Evolutionary conservation across 2,329 filamentous ascomycete species (phyloP), one percentile per base, ranked within the genome.

Genomic region (Gaeumannomyces sp.): DNA sequence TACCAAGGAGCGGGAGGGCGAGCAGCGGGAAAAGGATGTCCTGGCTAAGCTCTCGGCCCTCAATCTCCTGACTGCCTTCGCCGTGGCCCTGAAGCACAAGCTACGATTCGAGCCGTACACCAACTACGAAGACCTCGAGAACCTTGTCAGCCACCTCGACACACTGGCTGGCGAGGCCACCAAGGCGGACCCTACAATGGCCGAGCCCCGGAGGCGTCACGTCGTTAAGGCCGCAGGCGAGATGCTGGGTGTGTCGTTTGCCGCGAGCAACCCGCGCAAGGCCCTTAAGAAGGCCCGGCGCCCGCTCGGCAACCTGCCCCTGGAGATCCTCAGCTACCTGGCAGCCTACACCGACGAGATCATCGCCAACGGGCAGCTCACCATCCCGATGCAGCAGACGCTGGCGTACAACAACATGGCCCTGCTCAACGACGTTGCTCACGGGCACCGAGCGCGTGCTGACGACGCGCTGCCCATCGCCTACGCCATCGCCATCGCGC

Each of bases 401-500:
- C 76, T 83, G 68, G 78, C 80, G 5, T 76, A 73, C 69, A 76
- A 76, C 71, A 76, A 76, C 67, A 75, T 92, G 13, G 78, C 81
- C 50, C 74, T 79, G 4, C 76, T 92, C 62, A 88, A 87, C 70
- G 89, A 92, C 67, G 82, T 87, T n/a, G 60, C 78, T 90, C 60
- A 83, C 83, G 22, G 86, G 87, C 60, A 85, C 85, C 59, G 89
- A 92, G 72, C 85, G 89, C 64, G 86, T 92, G n/a, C 83, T 92
- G 58, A 87, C 86, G 70, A 92, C 89, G 1, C 70, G 4, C 80
- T 92, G 0, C 89, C 89, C 0, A 81, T 89, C 65, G 89, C 89
- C 53, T 92, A 92, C 78, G 85, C 83, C 68, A 92, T 93, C 71
- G 85, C 89, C 68, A 91, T 92, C 71, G 84, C 86, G 10, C 89